These are phyloP conservation scores for Rhodotorula graminis DNA, from an alignment of 768 basidiomycete species.

Conservation along the genomic window DNA sequence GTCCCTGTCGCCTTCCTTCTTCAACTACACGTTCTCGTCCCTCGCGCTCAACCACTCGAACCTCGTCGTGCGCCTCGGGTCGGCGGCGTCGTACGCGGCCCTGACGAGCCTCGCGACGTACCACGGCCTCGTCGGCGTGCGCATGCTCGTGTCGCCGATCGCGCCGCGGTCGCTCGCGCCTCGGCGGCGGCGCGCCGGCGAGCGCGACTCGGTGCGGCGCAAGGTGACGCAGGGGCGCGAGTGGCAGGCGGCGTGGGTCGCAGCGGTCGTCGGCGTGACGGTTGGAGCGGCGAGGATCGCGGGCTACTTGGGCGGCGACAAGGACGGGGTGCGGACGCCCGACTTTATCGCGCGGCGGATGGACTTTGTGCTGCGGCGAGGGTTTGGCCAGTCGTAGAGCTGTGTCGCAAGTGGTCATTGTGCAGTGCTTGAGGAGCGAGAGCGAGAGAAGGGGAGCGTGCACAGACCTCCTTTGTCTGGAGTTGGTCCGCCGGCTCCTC, in stretches of 20 bases:
- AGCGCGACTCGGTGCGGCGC: constrained; percentile 1
- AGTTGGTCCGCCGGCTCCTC: neutral
- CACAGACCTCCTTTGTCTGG: too few species aligned
- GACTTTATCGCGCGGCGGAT: constrained; percentile 17
- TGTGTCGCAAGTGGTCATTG: neutral
- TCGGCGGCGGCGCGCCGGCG: neutral
- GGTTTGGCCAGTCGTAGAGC: neutral
- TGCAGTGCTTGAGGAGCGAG: neutral
- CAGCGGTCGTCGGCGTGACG: constrained; percentile 15
- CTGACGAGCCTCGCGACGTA: constrained; percentile 27
- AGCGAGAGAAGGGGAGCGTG: too few species aligned
- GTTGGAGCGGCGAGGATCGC: constrained; percentile 38
- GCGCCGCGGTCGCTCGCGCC: constrained; percentile 21
- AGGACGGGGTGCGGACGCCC: constrained; percentile 8
- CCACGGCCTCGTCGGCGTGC: constrained; percentile 37
- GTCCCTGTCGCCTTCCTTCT: constrained; percentile 36
- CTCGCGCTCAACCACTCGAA: constrained; percentile 26
- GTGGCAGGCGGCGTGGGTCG: constrained; percentile 30
- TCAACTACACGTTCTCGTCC: constrained; percentile 39
- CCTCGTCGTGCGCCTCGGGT: neutral
- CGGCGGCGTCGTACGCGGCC: constrained; percentile 22
- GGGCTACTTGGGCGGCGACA: constrained; percentile 19
- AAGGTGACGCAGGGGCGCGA: constrained; percentile 10
- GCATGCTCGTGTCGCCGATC: constrained; percentile 22
- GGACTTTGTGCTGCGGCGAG: constrained; percentile 14